Evolutionary conservation across 257 asterid genomes (phyloP).

Genomic region (Fraxinus americana): DNA sequence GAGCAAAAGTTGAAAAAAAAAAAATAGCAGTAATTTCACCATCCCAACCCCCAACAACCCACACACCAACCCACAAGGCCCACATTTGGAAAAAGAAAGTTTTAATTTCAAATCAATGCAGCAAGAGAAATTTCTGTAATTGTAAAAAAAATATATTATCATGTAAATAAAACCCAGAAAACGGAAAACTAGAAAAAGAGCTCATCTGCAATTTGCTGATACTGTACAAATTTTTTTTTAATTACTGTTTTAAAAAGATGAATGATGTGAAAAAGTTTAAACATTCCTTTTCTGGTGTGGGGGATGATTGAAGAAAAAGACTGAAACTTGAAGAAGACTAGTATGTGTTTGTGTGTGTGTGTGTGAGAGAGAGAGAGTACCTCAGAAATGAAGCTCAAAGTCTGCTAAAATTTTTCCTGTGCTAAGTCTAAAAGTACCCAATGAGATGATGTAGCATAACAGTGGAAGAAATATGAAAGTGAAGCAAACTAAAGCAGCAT

Average conservation of each 20-base stretch:
- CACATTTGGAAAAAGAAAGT: neutral
- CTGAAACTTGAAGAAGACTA: constrained; percentile 17
- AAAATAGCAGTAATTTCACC: neutral
- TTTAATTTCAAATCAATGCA: neutral
- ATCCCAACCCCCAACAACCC: constrained; percentile 2
- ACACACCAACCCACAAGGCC: neutral
- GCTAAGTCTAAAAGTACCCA: neutral
- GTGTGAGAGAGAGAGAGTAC: constrained; percentile 27
- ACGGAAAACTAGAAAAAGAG: constrained; percentile 5
- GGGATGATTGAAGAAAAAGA: constrained; percentile 22
- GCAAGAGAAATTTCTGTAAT: neutral
- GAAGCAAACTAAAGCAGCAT: neutral
- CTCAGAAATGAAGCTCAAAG: constrained; percentile 44
- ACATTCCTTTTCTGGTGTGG: constrained; percentile 15
- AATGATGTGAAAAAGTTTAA: constrained; percentile 6
- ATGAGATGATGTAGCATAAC: constrained; percentile 21
- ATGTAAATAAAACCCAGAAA: neutral
- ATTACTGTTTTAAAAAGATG: neutral
- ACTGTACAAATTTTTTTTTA: neutral
- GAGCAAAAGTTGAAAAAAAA: neutral
- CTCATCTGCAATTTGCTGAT: constrained; percentile 19
- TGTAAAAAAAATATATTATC: neutral
- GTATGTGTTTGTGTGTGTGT: neutral
- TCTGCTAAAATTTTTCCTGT: constrained; percentile 10
- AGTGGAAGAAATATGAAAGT: constrained; percentile 11